phyloP scores from a whole-genome alignment of 352 stramenopile species.

The Globisporangium nagaii region DNA sequence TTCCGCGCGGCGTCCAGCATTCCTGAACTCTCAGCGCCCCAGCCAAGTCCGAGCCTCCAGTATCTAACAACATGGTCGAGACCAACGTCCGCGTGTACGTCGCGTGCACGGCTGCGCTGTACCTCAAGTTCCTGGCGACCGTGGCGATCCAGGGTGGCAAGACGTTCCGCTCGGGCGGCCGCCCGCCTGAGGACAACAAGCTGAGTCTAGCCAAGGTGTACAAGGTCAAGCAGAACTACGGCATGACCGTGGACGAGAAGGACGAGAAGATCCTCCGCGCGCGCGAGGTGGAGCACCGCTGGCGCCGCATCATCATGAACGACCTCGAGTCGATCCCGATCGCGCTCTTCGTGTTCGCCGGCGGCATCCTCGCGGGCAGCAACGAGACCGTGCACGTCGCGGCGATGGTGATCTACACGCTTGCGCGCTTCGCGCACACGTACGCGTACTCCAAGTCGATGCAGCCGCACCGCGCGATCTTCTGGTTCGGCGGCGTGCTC shows the following conservation, averaged over 20 bases:
- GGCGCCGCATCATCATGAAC: conserved; percentile 49
- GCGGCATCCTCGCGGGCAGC: conserved; percentile 29
- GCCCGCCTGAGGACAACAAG: conserved; percentile 48
- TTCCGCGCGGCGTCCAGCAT: too few relatives aligned
- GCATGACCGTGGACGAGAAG: conserved; percentile 19
- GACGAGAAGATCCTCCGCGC: conserved; percentile 27
- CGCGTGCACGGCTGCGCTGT: conserved; percentile 31
- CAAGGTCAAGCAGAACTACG: conserved; percentile 31
- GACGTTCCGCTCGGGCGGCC: conserved; percentile 42
- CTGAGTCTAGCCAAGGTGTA: conserved; percentile 19
- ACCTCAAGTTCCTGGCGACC: conserved; percentile 55
- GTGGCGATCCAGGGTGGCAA: conserved; percentile 45
- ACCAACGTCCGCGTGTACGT: conserved; percentile 19
- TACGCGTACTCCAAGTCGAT: conserved; percentile 27
- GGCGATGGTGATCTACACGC: conserved; percentile 32
- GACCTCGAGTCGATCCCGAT: conserved; percentile 63
- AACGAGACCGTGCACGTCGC: conserved; percentile 30
- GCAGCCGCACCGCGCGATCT: conserved; percentile 31
- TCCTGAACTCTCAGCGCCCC: too few relatives aligned
- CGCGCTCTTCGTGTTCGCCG: conserved; percentile 43
- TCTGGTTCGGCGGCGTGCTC: conserved; percentile 17
- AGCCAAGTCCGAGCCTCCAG: too few relatives aligned
- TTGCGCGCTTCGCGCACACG: conserved; percentile 29
- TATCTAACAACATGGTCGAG: conserved; percentile 2
- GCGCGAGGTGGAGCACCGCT: conserved; percentile 33